phyloP scores from a whole-genome alignment of 2,329 filamentous ascomycete species.

The Trichophyton benhamiae region DNA sequence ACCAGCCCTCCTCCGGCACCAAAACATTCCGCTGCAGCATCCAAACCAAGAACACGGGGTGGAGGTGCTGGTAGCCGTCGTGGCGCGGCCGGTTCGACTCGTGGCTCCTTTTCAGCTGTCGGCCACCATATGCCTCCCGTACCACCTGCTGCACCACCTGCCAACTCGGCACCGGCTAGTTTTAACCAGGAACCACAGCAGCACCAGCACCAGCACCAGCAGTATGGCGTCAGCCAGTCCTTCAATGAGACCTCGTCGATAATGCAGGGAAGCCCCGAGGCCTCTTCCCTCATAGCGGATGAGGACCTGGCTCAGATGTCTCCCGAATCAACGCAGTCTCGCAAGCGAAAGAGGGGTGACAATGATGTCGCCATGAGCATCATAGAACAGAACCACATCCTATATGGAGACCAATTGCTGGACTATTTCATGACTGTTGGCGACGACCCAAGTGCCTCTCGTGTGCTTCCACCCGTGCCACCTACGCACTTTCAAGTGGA shows the following conservation, averaged over 20 bases:
- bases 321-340: constrained; percentile 44
- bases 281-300: constrained; percentile 73
- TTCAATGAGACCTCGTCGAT: constrained; percentile 61
- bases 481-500: constrained; percentile 80
- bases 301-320: constrained; percentile 64
- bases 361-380: constrained; percentile 41
- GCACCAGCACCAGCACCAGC: constrained; percentile 3
- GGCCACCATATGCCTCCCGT: background rate
- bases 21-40: constrained; percentile 63
- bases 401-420: constrained; percentile 84
- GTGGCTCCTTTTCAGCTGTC: constrained; percentile 6
- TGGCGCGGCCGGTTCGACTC: background rate
- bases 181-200: background rate
- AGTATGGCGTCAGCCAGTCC: constrained; percentile 10
- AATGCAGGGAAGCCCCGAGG: constrained; percentile 70
- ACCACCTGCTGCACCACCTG: background rate
- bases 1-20: constrained; percentile 86
- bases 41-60: constrained; percentile 68
- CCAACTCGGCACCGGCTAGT: background rate
- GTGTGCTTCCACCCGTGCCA: constrained; percentile 54
- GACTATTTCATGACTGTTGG: constrained; percentile 91
- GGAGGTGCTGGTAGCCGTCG: constrained; percentile 31
- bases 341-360: constrained; percentile 67
- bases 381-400: constrained; percentile 65
- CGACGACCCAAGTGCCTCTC: constrained; percentile 54